Evolutionary conservation across 495 filamentous ascomycete species (phyloP).

Genomic region (Hyaloscypha hepaticicola): DNA sequence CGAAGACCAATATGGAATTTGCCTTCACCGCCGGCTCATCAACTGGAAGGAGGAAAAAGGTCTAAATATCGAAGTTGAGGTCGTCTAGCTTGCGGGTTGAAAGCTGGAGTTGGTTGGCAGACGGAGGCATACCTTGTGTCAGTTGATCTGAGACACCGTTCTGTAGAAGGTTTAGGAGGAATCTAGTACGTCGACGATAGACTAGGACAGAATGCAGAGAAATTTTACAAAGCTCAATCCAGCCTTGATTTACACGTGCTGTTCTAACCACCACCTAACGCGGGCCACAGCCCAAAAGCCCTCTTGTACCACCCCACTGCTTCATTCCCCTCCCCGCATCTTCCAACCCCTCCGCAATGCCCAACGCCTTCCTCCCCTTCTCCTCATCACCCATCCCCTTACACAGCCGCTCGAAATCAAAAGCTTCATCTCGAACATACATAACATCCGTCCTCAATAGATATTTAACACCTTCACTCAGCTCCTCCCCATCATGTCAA

Average conservation of each 20-base stretch:
- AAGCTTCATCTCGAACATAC: constrained; percentile 11
- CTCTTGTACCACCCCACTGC: constrained; percentile 13
- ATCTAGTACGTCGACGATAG: no score
- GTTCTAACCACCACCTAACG: no score
- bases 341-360: constrained; percentile 12
- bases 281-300: constrained; percentile 6
- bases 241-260: no score
- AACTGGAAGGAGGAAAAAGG: not conserved
- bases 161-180: no score
- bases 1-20: not conserved
- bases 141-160: no score
- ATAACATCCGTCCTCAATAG: constrained; percentile 21
- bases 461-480: constrained; percentile 9
- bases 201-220: no score
- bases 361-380: constrained; percentile 8
- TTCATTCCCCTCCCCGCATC: constrained; percentile 2
- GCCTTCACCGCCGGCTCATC: not conserved
- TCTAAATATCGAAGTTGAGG: not conserved
- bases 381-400: not conserved
- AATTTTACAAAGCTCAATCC: no score
- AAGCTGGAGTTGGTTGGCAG: not conserved
- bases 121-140: no score
- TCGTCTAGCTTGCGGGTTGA: not conserved
- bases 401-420: constrained; percentile 8
- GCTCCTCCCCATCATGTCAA: constrained; percentile 21